phyloP scores from a whole-genome alignment of 345 rosid species.

The Gossypium rotundifolium region DNA sequence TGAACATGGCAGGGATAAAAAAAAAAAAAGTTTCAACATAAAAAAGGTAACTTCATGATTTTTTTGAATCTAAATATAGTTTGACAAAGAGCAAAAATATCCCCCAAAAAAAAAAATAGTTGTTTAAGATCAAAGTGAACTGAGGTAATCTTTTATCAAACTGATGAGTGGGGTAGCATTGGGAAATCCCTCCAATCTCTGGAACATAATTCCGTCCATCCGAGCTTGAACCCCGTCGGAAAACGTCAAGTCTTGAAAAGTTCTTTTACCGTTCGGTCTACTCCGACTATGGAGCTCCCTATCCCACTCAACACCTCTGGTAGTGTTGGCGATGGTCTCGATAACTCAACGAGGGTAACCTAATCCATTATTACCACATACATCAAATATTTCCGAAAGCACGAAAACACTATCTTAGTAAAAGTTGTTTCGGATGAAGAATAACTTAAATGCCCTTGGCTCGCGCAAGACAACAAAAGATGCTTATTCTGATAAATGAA shows the following conservation, averaged over 20 bases:
- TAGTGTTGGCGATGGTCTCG: slow-evolving; percentile 65
- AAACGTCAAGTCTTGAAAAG: slow-evolving; percentile 50
- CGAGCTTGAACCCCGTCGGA: slow-evolving; percentile 76
- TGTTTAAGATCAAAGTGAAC: slow-evolving; percentile 44
- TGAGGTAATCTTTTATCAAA: slow-evolving; percentile 64
- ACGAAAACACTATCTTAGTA: background rate
- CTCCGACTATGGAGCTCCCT: slow-evolving; percentile 65
- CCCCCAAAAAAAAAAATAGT: background rate
- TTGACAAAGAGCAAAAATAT: background rate
- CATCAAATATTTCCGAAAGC: background rate
- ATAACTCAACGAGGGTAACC: slow-evolving; percentile 83
- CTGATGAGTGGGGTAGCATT: slow-evolving; percentile 43
- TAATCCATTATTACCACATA: slow-evolving; percentile 18
- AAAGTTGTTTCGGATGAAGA: background rate
- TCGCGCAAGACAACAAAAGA: background rate
- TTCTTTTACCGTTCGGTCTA: slow-evolving; percentile 54
- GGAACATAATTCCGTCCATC: slow-evolving; percentile 83
- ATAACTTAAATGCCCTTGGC: background rate
- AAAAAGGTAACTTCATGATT: too few species aligned
- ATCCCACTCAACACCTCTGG: slow-evolving; percentile 67
- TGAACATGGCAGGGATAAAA: background rate
- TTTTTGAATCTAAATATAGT: background rate
- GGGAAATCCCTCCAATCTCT: slow-evolving; percentile 54
- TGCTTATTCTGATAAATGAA: background rate
- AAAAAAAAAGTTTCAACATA: too few species aligned